These are phyloP conservation scores for Lactarius hatsudake DNA, from an alignment of 768 basidiomycete species.

Conservation along the genomic window DNA sequence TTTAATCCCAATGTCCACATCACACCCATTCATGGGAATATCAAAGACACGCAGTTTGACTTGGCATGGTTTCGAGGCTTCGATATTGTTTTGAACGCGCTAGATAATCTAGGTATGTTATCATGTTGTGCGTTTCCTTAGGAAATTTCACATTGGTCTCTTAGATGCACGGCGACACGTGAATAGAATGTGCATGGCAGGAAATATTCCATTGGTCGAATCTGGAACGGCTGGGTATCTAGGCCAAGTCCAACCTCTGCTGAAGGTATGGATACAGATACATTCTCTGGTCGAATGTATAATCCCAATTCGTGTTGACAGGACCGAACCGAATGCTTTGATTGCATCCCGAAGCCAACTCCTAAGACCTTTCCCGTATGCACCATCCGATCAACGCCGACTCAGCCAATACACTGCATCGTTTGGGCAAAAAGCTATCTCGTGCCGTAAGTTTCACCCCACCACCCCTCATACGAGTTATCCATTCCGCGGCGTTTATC, in stretches of 20 bases:
- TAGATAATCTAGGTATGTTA: constrained; percentile 89
- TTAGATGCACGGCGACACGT: constrained; percentile 92
- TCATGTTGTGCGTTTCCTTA: not conserved
- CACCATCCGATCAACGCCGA: constrained; percentile 95
- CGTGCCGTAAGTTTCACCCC: constrained; percentile 60
- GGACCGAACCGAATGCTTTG: constrained; percentile 93
- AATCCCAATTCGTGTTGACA: constrained; percentile 33
- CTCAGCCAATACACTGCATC: constrained; percentile 97
- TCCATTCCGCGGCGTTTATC: not conserved
- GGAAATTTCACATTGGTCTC: not conserved
- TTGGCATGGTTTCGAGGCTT: constrained; percentile 88
- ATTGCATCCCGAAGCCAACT: constrained; percentile 89
- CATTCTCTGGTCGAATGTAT: not conserved
- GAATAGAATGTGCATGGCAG: constrained; percentile 97
- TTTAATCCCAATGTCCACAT: constrained; percentile 91
- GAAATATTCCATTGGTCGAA: constrained; percentile 86
- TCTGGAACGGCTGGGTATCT: constrained; percentile 96
- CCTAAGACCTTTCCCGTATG: constrained; percentile 97
- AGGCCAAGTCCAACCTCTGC: constrained; percentile 92
- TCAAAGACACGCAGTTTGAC: constrained; percentile 90
- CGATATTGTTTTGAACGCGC: constrained; percentile 90
- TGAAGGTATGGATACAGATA: constrained; percentile 55
- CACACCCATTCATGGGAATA: constrained; percentile 88
- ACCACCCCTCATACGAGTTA: not conserved
- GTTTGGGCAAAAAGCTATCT: constrained; percentile 99